These are phyloP conservation scores for Puccinia coronata DNA, from an alignment of 1,284 basidiomycete species.

Conservation along the genomic window DNA sequence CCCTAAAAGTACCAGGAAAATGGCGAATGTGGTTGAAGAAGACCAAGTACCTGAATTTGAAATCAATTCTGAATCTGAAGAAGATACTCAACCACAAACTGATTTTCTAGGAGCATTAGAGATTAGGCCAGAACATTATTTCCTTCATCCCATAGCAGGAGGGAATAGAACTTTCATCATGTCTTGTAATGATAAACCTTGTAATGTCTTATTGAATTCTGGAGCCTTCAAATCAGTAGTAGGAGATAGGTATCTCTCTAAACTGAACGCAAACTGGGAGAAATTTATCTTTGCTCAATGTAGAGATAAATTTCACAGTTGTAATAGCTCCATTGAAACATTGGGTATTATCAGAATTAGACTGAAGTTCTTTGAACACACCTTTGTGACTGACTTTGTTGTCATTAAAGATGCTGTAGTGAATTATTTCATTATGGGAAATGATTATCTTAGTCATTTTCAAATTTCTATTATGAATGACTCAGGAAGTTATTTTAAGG, in stretches of 20 bases:
- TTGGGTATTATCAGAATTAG: no score
- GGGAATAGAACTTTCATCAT: background rate
- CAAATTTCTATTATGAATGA: background rate
- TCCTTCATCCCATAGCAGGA: background rate
- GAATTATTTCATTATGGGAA: background rate
- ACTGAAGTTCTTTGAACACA: no score
- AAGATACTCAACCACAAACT: no score
- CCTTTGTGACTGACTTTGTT: no score
- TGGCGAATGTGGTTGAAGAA: background rate
- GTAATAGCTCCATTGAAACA: background rate
- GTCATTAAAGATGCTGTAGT: background rate
- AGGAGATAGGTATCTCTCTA: background rate
- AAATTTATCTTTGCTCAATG: background rate
- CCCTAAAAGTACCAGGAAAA: background rate
- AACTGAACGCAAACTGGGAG: background rate
- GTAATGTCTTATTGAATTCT: no score
- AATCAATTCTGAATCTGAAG: no score
- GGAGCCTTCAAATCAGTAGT: no score
- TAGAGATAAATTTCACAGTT: background rate
- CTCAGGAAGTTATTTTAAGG: background rate
- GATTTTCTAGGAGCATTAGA: no score
- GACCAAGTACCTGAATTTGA: background rate
- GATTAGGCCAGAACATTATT: background rate
- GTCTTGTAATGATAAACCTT: background rate
- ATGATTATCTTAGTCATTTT: background rate